Evolutionary conservation across 805 yeast genomes (phyloP), one percentile per base, ranked within the genome.

Genomic region (Pichia cephalocereana): DNA sequence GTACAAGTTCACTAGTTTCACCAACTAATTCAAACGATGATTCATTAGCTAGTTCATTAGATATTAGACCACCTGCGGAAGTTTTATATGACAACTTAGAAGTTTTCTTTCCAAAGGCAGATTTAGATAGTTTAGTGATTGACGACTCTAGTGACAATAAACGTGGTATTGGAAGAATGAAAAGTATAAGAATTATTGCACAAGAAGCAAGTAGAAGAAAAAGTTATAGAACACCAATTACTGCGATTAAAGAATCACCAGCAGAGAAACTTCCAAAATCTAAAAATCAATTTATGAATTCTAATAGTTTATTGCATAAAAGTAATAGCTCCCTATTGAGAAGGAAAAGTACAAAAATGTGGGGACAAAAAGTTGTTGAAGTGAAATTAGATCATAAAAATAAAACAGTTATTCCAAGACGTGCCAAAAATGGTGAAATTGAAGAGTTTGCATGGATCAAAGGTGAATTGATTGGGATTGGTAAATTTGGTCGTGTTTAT

Each of bases 311-410:
- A 37, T 37, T 37, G n/a, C 23, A 37, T 9, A 45, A 15, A 32
- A 31, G 38, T n/a, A 51, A 32, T 36, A 54, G 59, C 50, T 56
- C 53, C 53, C 63, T 82, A 8, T 63, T 91, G 36, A 72, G 88
- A 53, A 71, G 98, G 48, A 75, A 74, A 47, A 87, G 93, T 59
- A 93, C 99, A 1, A 95, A 93, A 67, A 78, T 93, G 83, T 93
- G 99, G 99, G 99, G 99, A 19, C 89, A 87, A 52, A 83, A 77
- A 53, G 95, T 88, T 15, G 83, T 89, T 32, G 99, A 93, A 66
- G 90, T 90, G 31, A 27, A 82, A 83, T 57, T 80, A 80, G 54
- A 65, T 86, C 46, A 74, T 79, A 47, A 83, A 77, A 58, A 76
- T 14, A 45, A 28, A n/a, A 43, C 14, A 15, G 48, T 42, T 30